Conservation (phyloP, 345 rosid genomes). For the Moricandia arvensis region DNA sequence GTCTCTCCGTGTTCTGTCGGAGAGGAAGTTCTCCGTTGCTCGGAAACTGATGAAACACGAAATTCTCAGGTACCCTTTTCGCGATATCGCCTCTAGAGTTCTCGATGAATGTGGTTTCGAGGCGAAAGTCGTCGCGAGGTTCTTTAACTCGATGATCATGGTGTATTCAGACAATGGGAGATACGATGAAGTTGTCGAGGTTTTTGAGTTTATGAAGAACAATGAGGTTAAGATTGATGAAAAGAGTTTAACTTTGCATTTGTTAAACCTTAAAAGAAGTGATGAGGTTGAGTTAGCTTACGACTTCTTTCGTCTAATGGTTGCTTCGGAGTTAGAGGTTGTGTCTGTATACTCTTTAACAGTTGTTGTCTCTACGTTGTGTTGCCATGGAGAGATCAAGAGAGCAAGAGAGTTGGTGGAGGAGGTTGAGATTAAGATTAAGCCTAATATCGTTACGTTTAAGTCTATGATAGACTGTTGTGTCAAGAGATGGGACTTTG, state of each 20-base stretch:
- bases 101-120: slow-evolving; percentile 37
- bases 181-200: slow-evolving; percentile 42
- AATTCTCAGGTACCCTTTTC: slow-evolving; percentile 46
- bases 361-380: slow-evolving; percentile 42
- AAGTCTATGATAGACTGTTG: slow-evolving; percentile 50
- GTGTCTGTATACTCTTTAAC: slow-evolving; percentile 49
- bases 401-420: slow-evolving; percentile 49
- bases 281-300: slow-evolving; percentile 31
- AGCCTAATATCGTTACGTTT: slow-evolving; percentile 46
- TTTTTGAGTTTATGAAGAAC: slow-evolving; percentile 51
- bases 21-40: slow-evolving; percentile 46
- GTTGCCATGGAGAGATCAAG: slow-evolving; percentile 48
- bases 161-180: slow-evolving; percentile 48
- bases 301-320: slow-evolving; percentile 51
- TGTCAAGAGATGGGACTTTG: slow-evolving; percentile 55
- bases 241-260: slow-evolving; percentile 57
- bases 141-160: slow-evolving; percentile 49
- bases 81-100: slow-evolving; percentile 36
- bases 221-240: slow-evolving; percentile 48
- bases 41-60: slow-evolving; percentile 41
- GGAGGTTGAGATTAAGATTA: slow-evolving; percentile 42
- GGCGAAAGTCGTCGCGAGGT: slow-evolving; percentile 38
- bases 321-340: slow-evolving; percentile 37
- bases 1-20: slow-evolving; percentile 37
- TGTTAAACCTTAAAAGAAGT: slow-evolving; percentile 42